A percentile compares a stretch with the other conserved stretches of the same genome.
Conservation (phyloP, 2,329 filamentous ascomycete species). For the Trichoderma atroviride region DNA sequence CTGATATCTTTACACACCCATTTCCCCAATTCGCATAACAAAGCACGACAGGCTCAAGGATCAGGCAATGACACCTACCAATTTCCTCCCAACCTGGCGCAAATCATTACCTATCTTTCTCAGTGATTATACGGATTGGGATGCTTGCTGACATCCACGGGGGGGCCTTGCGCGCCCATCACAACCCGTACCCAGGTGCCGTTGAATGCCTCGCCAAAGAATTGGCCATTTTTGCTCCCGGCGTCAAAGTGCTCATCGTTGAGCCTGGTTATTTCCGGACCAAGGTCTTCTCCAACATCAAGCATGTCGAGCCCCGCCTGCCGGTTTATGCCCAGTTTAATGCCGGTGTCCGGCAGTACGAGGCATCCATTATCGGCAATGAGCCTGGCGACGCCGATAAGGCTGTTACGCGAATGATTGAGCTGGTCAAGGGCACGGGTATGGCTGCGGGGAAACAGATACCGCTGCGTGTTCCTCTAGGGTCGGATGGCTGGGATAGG, state of each 20-base stretch:
- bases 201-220: constrained; percentile 36
- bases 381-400: constrained; percentile 55
- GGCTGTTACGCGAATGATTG: constrained; percentile 55
- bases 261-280: constrained; percentile 48
- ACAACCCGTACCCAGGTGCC: constrained; percentile 27
- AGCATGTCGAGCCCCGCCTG: constrained; percentile 33
- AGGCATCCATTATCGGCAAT: constrained; percentile 34
- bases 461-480: constrained; percentile 55
- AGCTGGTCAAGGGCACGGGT: constrained; percentile 54
- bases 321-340: constrained; percentile 40
- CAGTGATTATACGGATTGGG: neutral
- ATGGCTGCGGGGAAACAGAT: constrained; percentile 35
- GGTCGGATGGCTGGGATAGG: constrained; percentile 53
- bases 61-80: neutral
- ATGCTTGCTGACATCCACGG: neutral
- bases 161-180: neutral
- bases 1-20: neutral
- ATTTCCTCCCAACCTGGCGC: neutral
- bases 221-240: constrained; percentile 31
- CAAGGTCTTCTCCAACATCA: constrained; percentile 42
- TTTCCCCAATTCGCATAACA: neutral
- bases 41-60: neutral
- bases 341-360: constrained; percentile 29
- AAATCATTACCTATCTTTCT: neutral
- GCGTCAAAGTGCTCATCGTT: constrained; percentile 43